phyloP scores from a whole-genome alignment of 192 early-diverging fungal species.

The Physocladia obscura region DNA sequence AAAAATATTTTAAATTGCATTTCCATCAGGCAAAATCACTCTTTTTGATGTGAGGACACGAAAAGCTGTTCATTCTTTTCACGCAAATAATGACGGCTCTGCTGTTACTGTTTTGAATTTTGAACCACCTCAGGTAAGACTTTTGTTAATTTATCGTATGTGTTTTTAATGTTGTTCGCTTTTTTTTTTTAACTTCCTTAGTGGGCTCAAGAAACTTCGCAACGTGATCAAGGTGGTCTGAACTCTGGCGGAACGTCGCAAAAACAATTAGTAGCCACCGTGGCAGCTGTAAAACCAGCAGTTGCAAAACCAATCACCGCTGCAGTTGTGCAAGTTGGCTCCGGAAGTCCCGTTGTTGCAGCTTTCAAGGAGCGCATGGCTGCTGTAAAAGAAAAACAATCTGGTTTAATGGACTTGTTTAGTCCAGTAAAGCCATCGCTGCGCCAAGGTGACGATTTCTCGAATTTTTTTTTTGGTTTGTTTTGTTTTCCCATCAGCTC shows the following conservation, averaged over 20 bases:
- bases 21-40: constrained; percentile 18
- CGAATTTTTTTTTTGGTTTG: not conserved
- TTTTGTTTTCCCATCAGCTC: too few relatives aligned
- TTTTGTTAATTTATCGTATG: not conserved
- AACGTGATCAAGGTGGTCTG: constrained; percentile 17
- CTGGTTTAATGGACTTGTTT: constrained; percentile 51
- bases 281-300: not conserved
- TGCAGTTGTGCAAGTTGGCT: not conserved
- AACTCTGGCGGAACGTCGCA: not conserved
- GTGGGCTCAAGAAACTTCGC: constrained; percentile 31
- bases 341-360: constrained; percentile 29
- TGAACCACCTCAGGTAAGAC: constrained; percentile 35
- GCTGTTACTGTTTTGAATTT: constrained; percentile 29
- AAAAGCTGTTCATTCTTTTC: constrained; percentile 8
- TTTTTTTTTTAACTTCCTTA: not conserved
- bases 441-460: not conserved
- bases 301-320: not conserved
- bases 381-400: constrained; percentile 22
- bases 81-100: not conserved
- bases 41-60: constrained; percentile 38
- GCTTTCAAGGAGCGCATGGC: constrained; percentile 29
- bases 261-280: not conserved
- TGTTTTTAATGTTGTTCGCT: not conserved
- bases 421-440: constrained; percentile 44
- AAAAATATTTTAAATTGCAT: not conserved